These are phyloP conservation scores for Mucor ambiguus DNA, from an alignment of 371 early-diverging fungal genomes.

Conservation along the genomic window DNA sequence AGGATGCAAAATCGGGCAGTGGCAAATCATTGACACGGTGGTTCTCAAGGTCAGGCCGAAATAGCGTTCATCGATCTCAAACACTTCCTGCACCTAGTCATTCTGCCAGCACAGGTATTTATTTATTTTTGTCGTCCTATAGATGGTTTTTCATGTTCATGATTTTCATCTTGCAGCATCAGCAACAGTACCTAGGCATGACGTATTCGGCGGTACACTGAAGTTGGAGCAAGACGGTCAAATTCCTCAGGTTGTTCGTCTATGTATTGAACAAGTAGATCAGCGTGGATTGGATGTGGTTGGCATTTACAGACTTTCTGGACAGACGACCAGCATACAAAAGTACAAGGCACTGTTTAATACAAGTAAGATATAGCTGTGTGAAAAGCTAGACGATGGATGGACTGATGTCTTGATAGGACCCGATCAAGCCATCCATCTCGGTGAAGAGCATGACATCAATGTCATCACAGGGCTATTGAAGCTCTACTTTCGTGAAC, in stretches of 20 bases:
- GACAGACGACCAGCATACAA: conserved; percentile 71
- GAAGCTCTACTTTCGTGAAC: conserved; percentile 82
- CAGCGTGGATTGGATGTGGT: conserved; percentile 61
- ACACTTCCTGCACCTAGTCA: conserved; percentile 4
- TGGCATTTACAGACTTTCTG: conserved; percentile 86
- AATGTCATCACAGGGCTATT: conserved; percentile 75
- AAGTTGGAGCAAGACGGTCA: conserved; percentile 38
- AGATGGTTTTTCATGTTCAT: not conserved
- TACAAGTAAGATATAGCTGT: conserved; percentile 32
- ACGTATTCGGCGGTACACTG: conserved; percentile 69
- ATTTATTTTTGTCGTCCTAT: too few species aligned
- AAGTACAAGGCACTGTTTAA: conserved; percentile 64
- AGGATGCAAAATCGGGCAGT: not conserved
- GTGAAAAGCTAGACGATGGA: too few species aligned
- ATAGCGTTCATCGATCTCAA: conserved; percentile 7
- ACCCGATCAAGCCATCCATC: conserved; percentile 27
- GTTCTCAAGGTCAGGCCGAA: conserved; percentile 32
- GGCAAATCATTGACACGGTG: conserved; percentile 24
- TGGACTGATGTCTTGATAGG: conserved; percentile 13
- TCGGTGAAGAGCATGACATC: conserved; percentile 68
- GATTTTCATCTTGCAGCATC: not conserved
- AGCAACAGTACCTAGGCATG: conserved; percentile 5
- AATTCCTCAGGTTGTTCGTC: conserved; percentile 64
- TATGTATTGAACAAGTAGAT: conserved; percentile 72
- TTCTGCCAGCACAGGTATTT: conserved; percentile 1